Evolutionary conservation across 2,329 filamentous ascomycete genomes (phyloP).

Genomic region (Bimuria novae-zelandiae): DNA sequence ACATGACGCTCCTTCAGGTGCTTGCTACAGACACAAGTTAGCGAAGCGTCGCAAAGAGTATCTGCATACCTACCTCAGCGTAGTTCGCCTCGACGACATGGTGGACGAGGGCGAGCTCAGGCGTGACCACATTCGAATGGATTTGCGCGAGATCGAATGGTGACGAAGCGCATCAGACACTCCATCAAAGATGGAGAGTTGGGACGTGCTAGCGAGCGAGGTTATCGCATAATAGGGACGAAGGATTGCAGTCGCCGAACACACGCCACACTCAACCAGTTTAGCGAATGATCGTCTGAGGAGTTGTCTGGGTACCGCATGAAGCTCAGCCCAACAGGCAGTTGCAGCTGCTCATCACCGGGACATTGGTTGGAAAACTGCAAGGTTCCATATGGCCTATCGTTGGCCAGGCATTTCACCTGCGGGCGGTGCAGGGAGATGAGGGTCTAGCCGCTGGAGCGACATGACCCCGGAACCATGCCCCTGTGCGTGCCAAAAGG

Average conservation of each 20-base stretch:
- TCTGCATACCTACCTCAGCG: conserved; percentile 24
- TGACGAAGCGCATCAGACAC: conserved; percentile 13
- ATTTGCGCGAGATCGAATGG: not conserved
- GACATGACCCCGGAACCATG: conserved; percentile 10
- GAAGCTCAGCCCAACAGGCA: conserved; percentile 19
- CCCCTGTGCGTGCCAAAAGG: conserved; percentile 13
- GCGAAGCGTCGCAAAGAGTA: too few species aligned
- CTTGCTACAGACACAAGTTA: conserved; percentile 16
- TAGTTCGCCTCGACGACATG: conserved; percentile 32
- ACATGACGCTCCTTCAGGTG: conserved; percentile 36
- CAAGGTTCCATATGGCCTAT: conserved; percentile 9
- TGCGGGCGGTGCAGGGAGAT: conserved; percentile 7
- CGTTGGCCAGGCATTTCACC: conserved; percentile 13
- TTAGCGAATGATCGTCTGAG: conserved; percentile 18
- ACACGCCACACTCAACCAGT: conserved; percentile 20
- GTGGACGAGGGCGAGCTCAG: conserved; percentile 12
- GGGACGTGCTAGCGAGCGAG: conserved; percentile 15
- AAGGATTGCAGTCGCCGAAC: conserved; percentile 19
- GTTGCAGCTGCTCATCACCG: conserved; percentile 16
- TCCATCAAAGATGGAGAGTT: conserved; percentile 9
- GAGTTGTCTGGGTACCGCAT: conserved; percentile 1
- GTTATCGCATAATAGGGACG: conserved; percentile 19
- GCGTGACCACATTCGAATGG: conserved; percentile 10
- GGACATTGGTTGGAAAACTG: conserved; percentile 17
- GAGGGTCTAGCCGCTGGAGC: conserved; percentile 15